Conservation (phyloP, 352 stramenopile genomes). For the Pythium periplocum region DNA sequence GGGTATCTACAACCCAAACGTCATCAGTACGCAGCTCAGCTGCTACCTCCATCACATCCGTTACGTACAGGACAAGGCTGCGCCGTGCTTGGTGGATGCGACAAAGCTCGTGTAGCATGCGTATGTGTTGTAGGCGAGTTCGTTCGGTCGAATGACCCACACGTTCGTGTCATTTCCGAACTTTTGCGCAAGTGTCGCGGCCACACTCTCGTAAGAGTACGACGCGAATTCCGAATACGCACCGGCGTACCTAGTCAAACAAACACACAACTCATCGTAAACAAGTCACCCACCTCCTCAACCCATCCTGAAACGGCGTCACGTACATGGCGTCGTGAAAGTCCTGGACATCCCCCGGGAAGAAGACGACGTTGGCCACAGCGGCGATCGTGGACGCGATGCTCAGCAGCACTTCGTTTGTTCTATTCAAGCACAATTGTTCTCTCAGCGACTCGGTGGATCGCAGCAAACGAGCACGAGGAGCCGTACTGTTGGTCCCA, state of each 20-base stretch:
- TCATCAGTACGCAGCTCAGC: too few species aligned
- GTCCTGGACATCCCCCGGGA: conserved; percentile 64
- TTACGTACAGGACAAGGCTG: conserved; percentile 32
- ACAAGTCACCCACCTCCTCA: too few species aligned
- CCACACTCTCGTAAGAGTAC: conserved; percentile 53
- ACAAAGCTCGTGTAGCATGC: conserved; percentile 69
- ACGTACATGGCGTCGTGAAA: conserved; percentile 42
- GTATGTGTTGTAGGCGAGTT: conserved; percentile 38
- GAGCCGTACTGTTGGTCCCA: conserved; percentile 4
- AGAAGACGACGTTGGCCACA: conserved; percentile 54
- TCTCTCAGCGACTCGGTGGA: too few species aligned
- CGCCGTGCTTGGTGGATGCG: conserved; percentile 44
- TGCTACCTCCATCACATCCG: too few species aligned
- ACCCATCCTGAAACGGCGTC: too few species aligned
- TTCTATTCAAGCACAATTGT: neutral
- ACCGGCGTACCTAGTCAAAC: conserved; percentile 16
- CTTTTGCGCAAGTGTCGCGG: conserved; percentile 36
- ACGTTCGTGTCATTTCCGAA: conserved; percentile 49
- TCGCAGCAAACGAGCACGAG: too few species aligned
- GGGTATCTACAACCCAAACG: too few species aligned
- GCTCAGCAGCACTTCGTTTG: conserved; percentile 50
- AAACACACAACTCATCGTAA: too few species aligned
- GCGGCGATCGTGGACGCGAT: conserved; percentile 9
- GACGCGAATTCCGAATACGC: conserved; percentile 36
- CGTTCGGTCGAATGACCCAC: conserved; percentile 47